Base-by-base conservation (phyloP, 768 basidiomycete species). In the Macrocybe gigantea region DNA sequence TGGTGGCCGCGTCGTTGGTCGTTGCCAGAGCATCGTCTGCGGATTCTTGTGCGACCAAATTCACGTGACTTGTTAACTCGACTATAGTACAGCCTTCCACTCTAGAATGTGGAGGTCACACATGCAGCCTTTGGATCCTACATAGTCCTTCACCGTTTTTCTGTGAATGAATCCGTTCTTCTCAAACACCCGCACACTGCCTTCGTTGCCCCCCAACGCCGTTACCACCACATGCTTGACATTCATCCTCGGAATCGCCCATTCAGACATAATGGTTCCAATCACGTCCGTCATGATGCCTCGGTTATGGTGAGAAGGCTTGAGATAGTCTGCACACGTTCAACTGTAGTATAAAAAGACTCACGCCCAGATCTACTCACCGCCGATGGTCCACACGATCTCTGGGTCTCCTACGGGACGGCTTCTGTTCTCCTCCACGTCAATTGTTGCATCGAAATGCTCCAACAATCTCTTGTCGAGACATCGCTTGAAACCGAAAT, bases 281-380 rank as follows among this genome's bases (percentile, higher is more conserved):
- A 89, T 56, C 0, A 75, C 83, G n/a, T 76, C 78, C 14, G 77
- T 75, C 88, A 88, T 88, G 52, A 89, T 86, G 0, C 86, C 85
- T 53, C 66, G 71, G 31, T 83, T 72, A 49, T 87, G 85, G 56
- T 84, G 76, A 33, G 73, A 75, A 11, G 79, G 69, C 5, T 71
- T 74, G 37, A 88, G 62, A 52, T 74, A 85, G 57, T 84, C 85
- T 85, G 56, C n/a, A 41, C 38, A 9, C 2, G 22, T n/a, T 8
- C 39, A 41, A 31, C 12, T 38, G 35, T 15, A 45, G 33, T 49
- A 47, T 39, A 41, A 45, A 6, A 33, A 6, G 33, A 15, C 35
- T 39, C 41, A 32, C 33, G n/a, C 10, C 3, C 12, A 6, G 39
- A 50, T 12, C 14, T 14, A 50, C 74, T 9, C 59, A 85, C 85